Conservation (phyloP, 1,284 basidiomycete species). For the Agroathelia rolfsii region DNA sequence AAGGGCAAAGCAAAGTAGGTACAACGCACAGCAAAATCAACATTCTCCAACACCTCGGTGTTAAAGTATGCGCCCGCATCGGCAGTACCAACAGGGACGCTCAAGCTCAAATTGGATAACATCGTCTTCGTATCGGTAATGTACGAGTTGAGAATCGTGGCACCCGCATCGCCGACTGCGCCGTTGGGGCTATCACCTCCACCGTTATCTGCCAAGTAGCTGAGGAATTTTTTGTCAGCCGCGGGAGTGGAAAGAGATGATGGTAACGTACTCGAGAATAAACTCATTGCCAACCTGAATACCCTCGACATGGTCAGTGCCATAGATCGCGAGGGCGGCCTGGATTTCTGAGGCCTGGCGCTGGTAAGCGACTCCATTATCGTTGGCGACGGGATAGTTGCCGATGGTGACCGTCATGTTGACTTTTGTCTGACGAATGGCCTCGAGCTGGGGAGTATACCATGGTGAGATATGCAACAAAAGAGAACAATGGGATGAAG, state of each 20-base stretch:
- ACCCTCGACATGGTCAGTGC: conserved; percentile 69
- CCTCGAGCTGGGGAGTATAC: conserved; percentile 44
- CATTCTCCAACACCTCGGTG: conserved; percentile 48
- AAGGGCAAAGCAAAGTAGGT: conserved; percentile 1
- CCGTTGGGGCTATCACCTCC: conserved; percentile 37
- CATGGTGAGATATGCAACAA: conserved; percentile 11
- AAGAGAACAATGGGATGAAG: conserved; percentile 2
- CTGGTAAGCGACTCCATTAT: conserved; percentile 57
- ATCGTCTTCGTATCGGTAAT: conserved; percentile 57
- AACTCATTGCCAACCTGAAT: conserved; percentile 79
- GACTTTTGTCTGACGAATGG: conserved; percentile 83
- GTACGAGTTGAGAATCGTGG: conserved; percentile 44
- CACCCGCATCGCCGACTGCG: conserved; percentile 43
- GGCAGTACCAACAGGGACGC: conserved; percentile 73
- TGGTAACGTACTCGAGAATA: conserved; percentile 57
- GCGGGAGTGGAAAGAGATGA: not conserved
- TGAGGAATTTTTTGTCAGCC: conserved; percentile 17
- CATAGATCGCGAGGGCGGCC: conserved; percentile 68
- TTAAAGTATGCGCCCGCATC: conserved; percentile 90
- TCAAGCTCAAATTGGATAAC: conserved; percentile 42
- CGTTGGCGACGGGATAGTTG: conserved; percentile 58
- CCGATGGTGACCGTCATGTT: conserved; percentile 83
- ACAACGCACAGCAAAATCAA: conserved; percentile 68
- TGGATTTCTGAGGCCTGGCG: conserved; percentile 65
- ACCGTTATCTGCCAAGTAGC: conserved; percentile 42